Conservation (phyloP, 306 rosid species). For the Psophocarpus tetragonolobus region DNA sequence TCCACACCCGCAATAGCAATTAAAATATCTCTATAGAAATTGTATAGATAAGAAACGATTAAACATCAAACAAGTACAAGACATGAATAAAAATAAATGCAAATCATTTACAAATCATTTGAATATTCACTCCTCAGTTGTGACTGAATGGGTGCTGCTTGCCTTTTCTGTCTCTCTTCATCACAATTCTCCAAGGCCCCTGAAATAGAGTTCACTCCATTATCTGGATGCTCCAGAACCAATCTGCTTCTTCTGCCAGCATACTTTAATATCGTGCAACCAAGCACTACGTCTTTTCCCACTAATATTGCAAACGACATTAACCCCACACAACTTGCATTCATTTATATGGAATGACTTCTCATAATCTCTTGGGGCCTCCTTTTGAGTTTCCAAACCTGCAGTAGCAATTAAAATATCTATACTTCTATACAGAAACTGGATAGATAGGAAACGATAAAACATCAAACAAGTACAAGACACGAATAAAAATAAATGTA, state of each 20-base stretch:
- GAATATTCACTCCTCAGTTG: not conserved
- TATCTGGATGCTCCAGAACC: constrained; percentile 21
- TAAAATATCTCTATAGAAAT: not conserved
- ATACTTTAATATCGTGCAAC: constrained; percentile 26
- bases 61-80: not conserved
- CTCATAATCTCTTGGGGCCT: not conserved
- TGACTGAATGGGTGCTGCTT: not conserved
- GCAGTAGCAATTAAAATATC: not conserved
- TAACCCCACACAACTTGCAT: not conserved
- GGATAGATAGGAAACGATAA: not conserved
- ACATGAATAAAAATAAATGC: too few species aligned
- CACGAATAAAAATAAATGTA: not conserved
- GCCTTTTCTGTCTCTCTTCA: not conserved
- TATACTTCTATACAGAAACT: not conserved
- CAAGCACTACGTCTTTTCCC: constrained; percentile 12
- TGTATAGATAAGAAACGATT: not conserved
- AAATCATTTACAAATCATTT: too few species aligned
- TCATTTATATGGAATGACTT: constrained; percentile 6
- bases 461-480: not conserved
- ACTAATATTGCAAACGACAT: constrained; percentile 1
- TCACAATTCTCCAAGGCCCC: constrained; percentile 11
- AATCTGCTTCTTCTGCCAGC: constrained; percentile 28
- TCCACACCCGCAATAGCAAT: constrained; percentile 19
- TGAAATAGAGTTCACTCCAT: constrained; percentile 20
- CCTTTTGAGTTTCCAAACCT: constrained; percentile 24